These are phyloP conservation scores for Grosmannia penicillata DNA, from an alignment of 2,329 filamentous ascomycete genomes.

Conservation along the genomic window DNA sequence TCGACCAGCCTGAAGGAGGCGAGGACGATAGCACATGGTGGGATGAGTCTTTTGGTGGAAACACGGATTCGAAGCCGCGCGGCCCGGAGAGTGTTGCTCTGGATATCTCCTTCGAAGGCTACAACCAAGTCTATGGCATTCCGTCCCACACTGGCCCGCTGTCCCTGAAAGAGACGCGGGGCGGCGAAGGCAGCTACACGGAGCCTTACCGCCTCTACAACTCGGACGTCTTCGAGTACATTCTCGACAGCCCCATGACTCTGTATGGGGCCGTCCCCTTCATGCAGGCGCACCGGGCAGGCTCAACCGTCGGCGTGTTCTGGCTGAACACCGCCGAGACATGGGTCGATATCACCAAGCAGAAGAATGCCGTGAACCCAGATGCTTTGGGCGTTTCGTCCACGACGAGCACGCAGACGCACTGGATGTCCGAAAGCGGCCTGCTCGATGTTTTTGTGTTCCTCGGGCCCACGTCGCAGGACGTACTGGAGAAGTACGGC, in stretches of 20 bases:
- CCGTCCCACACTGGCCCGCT: conserved; percentile 83
- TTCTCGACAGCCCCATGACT: conserved; percentile 95
- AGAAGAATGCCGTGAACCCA: conserved; percentile 58
- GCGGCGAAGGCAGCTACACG: conserved; percentile 67
- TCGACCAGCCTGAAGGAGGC: conserved; percentile 45
- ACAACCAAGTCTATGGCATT: conserved; percentile 86
- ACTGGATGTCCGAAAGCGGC: conserved; percentile 93
- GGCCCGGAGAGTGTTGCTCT: conserved; percentile 85
- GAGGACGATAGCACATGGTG: conserved; percentile 89
- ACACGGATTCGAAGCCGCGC: conserved; percentile 87
- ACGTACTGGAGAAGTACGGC: conserved; percentile 68
- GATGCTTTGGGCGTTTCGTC: conserved; percentile 55
- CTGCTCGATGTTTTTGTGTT: conserved; percentile 89
- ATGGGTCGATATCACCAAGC: conserved; percentile 89
- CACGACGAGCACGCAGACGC: conserved; percentile 69
- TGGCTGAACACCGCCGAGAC: conserved; percentile 97
- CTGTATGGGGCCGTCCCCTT: conserved; percentile 94
- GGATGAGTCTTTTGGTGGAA: conserved; percentile 92
- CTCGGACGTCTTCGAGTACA: conserved; percentile 93
- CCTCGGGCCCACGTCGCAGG: conserved; percentile 72
- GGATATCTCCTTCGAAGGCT: conserved; percentile 85
- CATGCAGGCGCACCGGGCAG: conserved; percentile 92
- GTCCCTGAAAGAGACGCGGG: conserved; percentile 79
- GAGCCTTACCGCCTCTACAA: conserved; percentile 96
- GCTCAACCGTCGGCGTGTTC: conserved; percentile 87